These are phyloP conservation scores for Leishmania turanica DNA, from an alignment of 208 protist species.

Conservation along the genomic window DNA sequence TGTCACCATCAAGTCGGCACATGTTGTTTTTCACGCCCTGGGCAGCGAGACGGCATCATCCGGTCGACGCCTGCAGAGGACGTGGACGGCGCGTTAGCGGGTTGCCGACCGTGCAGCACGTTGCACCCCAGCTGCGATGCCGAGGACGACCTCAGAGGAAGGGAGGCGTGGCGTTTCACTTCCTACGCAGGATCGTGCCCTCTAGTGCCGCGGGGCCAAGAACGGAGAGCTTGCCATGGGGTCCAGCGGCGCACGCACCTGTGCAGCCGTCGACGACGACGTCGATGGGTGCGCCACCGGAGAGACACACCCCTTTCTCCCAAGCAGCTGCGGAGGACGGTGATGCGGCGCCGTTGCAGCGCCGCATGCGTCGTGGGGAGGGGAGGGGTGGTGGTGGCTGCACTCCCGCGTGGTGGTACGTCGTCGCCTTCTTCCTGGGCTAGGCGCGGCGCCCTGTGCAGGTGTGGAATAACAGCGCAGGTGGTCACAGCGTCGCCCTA, in stretches of 20 bases:
- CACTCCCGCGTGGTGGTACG: background rate
- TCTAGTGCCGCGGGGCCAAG: background rate
- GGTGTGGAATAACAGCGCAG: background rate
- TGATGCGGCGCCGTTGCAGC: too few relatives aligned
- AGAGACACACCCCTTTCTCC: too few relatives aligned
- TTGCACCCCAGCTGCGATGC: background rate
- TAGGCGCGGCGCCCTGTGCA: background rate
- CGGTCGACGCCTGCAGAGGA: background rate
- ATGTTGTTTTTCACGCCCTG: conserved; percentile 8
- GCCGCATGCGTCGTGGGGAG: background rate
- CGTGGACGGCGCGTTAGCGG: background rate
- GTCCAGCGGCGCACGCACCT: background rate
- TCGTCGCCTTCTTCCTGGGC: background rate
- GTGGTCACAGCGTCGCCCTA: background rate
- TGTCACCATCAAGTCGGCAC: conserved; percentile 12
- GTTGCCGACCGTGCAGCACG: background rate
- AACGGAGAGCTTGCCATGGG: background rate
- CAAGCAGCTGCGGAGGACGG: too few relatives aligned
- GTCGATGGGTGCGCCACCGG: too few relatives aligned
- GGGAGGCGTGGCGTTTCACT: background rate
- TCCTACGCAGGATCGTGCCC: background rate
- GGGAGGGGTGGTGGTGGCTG: too few relatives aligned
- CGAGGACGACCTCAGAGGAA: background rate
- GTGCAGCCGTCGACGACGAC: background rate
- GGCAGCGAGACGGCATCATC: conserved; percentile 4